Evolutionary conservation across 257 asterid species (phyloP).

Genomic region (Linaria vulgaris): DNA sequence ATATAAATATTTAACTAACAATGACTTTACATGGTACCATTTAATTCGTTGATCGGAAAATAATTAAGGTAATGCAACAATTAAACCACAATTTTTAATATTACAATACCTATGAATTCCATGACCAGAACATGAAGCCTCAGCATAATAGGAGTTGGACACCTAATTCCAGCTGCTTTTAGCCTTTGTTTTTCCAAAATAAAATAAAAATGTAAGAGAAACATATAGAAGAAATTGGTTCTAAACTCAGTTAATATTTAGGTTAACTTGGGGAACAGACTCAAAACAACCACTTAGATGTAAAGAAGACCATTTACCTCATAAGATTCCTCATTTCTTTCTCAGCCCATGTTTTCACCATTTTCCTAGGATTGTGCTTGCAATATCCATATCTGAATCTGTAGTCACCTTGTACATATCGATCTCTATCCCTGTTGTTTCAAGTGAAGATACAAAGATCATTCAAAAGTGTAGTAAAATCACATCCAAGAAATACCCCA

Average conservation of each 20-base stretch:
- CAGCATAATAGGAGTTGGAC: slow-evolving; percentile 80
- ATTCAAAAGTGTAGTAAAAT: background rate
- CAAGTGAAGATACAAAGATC: slow-evolving; percentile 17
- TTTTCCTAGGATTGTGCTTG: slow-evolving; percentile 93
- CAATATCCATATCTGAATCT: slow-evolving; percentile 88
- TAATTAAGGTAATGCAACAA: background rate
- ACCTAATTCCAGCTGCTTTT: slow-evolving; percentile 88
- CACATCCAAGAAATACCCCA: background rate
- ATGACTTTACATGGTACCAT: slow-evolving; percentile 1
- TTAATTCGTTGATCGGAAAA: no score
- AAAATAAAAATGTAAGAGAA: slow-evolving; percentile 21
- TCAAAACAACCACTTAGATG: slow-evolving; percentile 3
- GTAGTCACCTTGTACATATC: slow-evolving; percentile 95
- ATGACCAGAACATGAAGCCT: slow-evolving; percentile 95
- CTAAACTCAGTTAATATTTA: background rate
- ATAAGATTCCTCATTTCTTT: slow-evolving; percentile 97
- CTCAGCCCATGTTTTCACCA: slow-evolving; percentile 99
- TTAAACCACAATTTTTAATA: slow-evolving; percentile 4
- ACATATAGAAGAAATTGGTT: slow-evolving; percentile 3
- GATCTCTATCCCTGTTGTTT: slow-evolving; percentile 89
- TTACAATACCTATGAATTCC: slow-evolving; percentile 85
- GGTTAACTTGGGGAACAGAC: background rate
- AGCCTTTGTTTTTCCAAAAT: slow-evolving; percentile 52
- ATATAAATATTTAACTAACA: slow-evolving; percentile 2
- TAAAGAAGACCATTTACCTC: slow-evolving; percentile 48